Conservation (phyloP, 1,139 yeast species). For the Nakaseomyces delphensis region DNA sequence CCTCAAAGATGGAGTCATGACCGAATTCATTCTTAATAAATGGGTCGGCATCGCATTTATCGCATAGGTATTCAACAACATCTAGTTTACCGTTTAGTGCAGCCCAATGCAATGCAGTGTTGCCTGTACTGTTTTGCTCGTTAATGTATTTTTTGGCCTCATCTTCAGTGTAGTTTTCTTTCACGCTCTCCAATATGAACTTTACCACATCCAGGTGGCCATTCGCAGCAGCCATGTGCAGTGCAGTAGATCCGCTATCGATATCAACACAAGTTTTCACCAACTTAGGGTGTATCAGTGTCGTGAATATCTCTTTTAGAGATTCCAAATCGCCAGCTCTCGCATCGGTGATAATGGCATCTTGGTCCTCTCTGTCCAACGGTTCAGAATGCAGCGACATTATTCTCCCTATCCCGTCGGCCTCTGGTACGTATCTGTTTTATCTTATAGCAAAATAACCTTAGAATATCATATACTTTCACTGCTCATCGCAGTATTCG, state of each 20-base stretch:
- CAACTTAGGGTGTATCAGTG: conserved; percentile 46
- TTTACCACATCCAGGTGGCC: conserved; percentile 70
- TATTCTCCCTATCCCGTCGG: no score
- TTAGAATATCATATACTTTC: no score
- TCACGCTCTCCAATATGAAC: conserved; percentile 47
- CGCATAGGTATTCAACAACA: conserved; percentile 61
- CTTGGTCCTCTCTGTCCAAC: conserved; percentile 63
- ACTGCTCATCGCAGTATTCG: neutral
- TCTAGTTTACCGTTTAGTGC: conserved; percentile 76
- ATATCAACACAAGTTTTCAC: conserved; percentile 42
- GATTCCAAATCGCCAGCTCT: conserved; percentile 80
- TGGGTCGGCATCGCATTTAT: conserved; percentile 70
- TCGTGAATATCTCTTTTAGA: conserved; percentile 56
- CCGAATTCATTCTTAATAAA: conserved; percentile 63
- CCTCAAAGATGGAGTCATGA: conserved; percentile 83
- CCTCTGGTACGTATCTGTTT: neutral
- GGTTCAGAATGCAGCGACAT: conserved; percentile 33
- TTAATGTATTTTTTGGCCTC: conserved; percentile 45
- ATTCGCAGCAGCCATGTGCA: conserved; percentile 94
- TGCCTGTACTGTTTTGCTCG: conserved; percentile 66
- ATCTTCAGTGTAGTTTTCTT: conserved; percentile 27
- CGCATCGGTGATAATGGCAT: conserved; percentile 71
- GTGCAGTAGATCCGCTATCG: conserved; percentile 58
- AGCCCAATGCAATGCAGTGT: conserved; percentile 96
- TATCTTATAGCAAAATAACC: neutral